A percentile compares a stretch with the other conserved stretches of the same genome.
These are phyloP conservation scores for Tephrocybe sp. DNA, from an alignment of 768 basidiomycete genomes.

Conservation along the genomic window DNA sequence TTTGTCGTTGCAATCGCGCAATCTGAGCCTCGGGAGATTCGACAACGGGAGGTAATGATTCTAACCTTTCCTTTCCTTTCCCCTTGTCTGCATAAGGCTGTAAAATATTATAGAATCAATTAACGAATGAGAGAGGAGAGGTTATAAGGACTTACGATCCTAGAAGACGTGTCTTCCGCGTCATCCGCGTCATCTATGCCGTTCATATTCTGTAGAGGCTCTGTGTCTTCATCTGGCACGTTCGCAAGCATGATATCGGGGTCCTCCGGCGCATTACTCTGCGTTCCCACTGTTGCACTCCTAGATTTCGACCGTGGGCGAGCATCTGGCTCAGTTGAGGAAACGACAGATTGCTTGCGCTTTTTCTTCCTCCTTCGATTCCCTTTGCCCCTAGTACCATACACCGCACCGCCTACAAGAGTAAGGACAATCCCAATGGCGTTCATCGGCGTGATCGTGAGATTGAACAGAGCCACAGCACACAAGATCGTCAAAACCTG, in stretches of 20 bases:
- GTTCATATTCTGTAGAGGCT: conserved; percentile 2
- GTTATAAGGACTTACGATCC: conserved; percentile 20
- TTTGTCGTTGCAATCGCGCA: conserved; percentile 42
- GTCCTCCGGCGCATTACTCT: conserved; percentile 7
- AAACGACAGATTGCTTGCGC: conserved; percentile 34
- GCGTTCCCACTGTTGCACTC: conserved; percentile 15
- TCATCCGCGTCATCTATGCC: conserved; percentile 1
- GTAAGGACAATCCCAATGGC: conserved; percentile 83
- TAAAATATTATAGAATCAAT: background rate
- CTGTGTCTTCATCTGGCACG: background rate
- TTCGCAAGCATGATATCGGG: background rate
- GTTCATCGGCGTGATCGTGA: conserved; percentile 80
- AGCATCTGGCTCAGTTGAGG: conserved; percentile 10
- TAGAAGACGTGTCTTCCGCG: conserved; percentile 6
- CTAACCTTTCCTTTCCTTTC: conserved; percentile 36
- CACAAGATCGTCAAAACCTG: conserved; percentile 89
- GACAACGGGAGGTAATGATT: conserved; percentile 17
- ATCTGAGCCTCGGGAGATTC: conserved; percentile 28
- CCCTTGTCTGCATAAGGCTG: conserved; percentile 36
- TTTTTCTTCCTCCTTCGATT: conserved; percentile 38
- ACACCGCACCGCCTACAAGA: conserved; percentile 83
- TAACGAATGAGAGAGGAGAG: background rate
- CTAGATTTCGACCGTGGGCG: conserved; percentile 15
- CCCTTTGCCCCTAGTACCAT: conserved; percentile 63
- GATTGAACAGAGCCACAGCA: conserved; percentile 81